phyloP scores from a whole-genome alignment of 1,284 basidiomycete species.

The Microbotryum scabiosae region DNA sequence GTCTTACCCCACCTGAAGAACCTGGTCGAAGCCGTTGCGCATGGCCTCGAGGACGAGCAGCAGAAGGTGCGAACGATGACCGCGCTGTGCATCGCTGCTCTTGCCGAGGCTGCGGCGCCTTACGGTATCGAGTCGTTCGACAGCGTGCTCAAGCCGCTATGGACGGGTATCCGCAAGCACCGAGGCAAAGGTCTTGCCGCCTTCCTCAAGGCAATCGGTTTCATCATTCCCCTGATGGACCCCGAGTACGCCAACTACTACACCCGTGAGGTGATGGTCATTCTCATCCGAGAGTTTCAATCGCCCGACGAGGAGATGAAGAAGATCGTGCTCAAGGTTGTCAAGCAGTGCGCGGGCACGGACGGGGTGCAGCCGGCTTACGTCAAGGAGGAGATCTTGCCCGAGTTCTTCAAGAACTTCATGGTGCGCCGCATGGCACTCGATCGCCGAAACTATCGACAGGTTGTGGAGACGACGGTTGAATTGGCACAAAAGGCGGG shows the following conservation, averaged over 20 bases:
- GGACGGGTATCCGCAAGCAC: constrained; percentile 95
- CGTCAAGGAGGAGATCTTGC: constrained; percentile 93
- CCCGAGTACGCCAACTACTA: constrained; percentile 98
- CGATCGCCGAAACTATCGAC: constrained; percentile 89
- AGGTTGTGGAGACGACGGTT: constrained; percentile 97
- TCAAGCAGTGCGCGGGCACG: constrained; percentile 96
- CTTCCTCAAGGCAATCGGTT: constrained; percentile 97
- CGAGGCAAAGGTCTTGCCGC: constrained; percentile 96
- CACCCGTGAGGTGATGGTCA: constrained; percentile 93
- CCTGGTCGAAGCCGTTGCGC: constrained; percentile 90
- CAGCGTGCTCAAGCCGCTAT: constrained; percentile 93
- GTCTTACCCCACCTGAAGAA: constrained; percentile 94
- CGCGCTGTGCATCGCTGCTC: constrained; percentile 85
- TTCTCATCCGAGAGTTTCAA: constrained; percentile 98
- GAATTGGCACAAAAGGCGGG: constrained; percentile 95
- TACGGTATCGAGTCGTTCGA: constrained; percentile 99
- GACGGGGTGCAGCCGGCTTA: constrained; percentile 91
- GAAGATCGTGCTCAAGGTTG: constrained; percentile 97
- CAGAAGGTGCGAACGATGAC: constrained; percentile 99
- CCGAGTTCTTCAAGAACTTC: constrained; percentile 99
- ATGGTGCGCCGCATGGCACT: constrained; percentile 82
- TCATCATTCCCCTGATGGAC: constrained; percentile 99
- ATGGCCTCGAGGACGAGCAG: constrained; percentile 93
- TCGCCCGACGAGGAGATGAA: constrained; percentile 99
- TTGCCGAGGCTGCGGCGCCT: constrained; percentile 93